phyloP scores from a whole-genome alignment of 163 green algal species.

The Volvox carteri region DNA sequence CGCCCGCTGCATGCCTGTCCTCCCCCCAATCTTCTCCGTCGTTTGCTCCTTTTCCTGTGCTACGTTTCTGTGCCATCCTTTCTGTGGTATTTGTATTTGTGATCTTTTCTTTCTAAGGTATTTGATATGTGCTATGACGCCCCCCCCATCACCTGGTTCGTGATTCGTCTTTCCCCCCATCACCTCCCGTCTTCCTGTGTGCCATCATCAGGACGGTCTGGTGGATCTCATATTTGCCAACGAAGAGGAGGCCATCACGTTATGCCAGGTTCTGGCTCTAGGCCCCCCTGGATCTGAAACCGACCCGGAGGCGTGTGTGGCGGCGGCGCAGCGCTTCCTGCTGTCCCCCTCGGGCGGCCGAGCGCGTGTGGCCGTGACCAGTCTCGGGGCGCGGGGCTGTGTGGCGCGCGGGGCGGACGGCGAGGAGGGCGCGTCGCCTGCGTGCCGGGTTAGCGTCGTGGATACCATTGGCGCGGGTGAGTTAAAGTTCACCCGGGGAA shows the following conservation, averaged over 20 bases:
- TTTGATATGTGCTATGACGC: too few relatives aligned
- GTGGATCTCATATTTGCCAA: conserved; percentile 94
- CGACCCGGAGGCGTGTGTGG: conserved; percentile 41
- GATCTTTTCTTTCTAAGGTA: too few relatives aligned
- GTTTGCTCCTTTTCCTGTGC: too few relatives aligned
- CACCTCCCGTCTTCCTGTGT: neutral
- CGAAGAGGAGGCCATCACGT: conserved; percentile 84
- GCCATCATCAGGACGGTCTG: conserved; percentile 50
- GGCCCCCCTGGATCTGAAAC: neutral
- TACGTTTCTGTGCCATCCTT: too few relatives aligned
- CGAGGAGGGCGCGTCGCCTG: conserved; percentile 35
- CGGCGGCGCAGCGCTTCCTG: conserved; percentile 71
- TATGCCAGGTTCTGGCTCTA: conserved; percentile 63
- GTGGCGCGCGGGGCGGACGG: conserved; percentile 58
- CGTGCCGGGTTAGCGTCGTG: conserved; percentile 70
- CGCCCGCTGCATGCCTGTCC: too few relatives aligned
- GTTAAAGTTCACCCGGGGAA: neutral
- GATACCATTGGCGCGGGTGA: conserved; percentile 88
- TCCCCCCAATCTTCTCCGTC: too few relatives aligned
- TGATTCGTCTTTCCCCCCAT: neutral
- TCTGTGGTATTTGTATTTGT: too few relatives aligned
- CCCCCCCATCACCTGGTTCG: too few relatives aligned
- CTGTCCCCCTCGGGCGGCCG: conserved; percentile 55
- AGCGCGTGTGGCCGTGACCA: conserved; percentile 74
- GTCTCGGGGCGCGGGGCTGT: conserved; percentile 79